Percentiles rank a stretch among this genome's conserved stretches.
Conservation (phyloP, 768 basidiomycete genomes). For the Lactarius hatsudake region DNA sequence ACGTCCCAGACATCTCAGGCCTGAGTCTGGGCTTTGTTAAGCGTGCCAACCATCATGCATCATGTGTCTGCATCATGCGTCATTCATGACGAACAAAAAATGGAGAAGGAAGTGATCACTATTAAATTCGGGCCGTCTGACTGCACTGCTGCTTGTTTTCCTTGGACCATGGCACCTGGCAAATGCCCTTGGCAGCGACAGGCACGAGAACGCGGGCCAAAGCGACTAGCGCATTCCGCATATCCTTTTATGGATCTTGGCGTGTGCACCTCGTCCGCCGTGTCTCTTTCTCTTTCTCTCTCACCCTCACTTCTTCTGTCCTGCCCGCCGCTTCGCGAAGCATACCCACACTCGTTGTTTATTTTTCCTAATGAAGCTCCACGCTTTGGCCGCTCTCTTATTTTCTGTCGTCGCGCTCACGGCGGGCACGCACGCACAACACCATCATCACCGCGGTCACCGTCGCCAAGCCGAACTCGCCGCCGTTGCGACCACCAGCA, state of each 20-base stretch:
- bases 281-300: not conserved
- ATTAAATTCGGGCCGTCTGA: not conserved
- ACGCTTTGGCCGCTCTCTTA: conserved; percentile 30
- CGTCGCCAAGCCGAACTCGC: conserved; percentile 18
- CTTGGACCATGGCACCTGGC: not conserved
- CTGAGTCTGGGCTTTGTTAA: not conserved
- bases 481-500: not conserved
- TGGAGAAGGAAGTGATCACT: not conserved
- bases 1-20: not conserved
- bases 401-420: conserved; percentile 19
- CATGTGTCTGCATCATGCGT: no score
- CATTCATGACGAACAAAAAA: not conserved
- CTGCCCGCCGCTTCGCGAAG: not conserved
- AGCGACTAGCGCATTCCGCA: conserved; percentile 4
- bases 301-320: not conserved
- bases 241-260: not conserved
- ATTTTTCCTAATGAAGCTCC: conserved; percentile 31
- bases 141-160: not conserved
- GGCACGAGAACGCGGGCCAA: not conserved
- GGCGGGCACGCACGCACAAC: conserved; percentile 21
- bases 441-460: conserved; percentile 22
- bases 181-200: not conserved
- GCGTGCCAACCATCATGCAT: not conserved
- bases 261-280: not conserved
- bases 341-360: conserved; percentile 6